Evolutionary conservation across 1,284 basidiomycete species (phyloP), one percentile per base, ranked within the genome.

Genomic region (Heterobasidion occidentale): DNA sequence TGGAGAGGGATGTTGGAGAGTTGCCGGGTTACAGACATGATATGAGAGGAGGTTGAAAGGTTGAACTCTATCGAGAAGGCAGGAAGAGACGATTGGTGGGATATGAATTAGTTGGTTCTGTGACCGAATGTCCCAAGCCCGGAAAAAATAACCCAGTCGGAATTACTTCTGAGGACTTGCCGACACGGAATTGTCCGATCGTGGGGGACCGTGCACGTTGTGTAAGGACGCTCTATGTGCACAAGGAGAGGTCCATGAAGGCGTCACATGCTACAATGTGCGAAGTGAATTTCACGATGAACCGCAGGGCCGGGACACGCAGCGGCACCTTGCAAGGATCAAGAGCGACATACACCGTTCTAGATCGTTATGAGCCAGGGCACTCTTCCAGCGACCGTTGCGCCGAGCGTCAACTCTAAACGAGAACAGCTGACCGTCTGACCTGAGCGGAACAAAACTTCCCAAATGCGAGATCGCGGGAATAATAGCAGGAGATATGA

Each of bases 41-140:
- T 62, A 63, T 64, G 65, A 60, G 55, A 52, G 58, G 53, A 51
- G 58, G 52, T 17, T 46, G 53, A 56, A 53, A 56, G 56, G 36
- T 54, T 49, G 55, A 54, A 64, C 59, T 62, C 56, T 63, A 60
- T 67, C 57, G 60, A 63, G 68, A 69, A 69, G 63, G 56, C 56
- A 59, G 50, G 62, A 66, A 67, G 61, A 60, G 59, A 62, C 53
- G 59, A 62, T 59, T 54, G 59, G 58, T 52, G 58, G 61, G 64
- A 56, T 55, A 59, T 53, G 54, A 56, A 55, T 42, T 42, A 11
- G 38, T 56, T 52, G 51, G 49, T 42, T 56, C 48, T 56, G 56
- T 51, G 46, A 54, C 53, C 53, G 35, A 54, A 54, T 20, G 47
- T 12, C 17, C 17, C 52, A 50, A 56, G 36, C 55, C 53, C 48